Evolutionary conservation across 179 eudicot species (phyloP).

Genomic region (Camellia oleifera): DNA sequence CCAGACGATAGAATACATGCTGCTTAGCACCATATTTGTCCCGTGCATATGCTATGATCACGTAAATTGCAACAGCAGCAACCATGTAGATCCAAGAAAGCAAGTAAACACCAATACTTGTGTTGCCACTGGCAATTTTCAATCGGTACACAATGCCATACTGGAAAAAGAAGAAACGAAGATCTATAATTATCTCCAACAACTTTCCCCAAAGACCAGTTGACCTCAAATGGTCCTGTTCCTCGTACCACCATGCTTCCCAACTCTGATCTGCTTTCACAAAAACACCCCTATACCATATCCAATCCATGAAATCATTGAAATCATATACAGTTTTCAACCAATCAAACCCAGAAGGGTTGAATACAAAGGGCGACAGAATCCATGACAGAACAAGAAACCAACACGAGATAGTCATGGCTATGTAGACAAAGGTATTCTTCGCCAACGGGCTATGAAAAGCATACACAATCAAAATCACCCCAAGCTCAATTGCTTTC

Average conservation of each 20-base stretch:
- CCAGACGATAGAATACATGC: constrained; percentile 67
- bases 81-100: constrained; percentile 82
- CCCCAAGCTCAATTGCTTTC: constrained; percentile 92
- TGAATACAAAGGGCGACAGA: constrained; percentile 84
- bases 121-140: constrained; percentile 44
- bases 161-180: constrained; percentile 95
- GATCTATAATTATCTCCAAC: constrained; percentile 75
- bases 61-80: constrained; percentile 48
- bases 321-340: constrained; percentile 89
- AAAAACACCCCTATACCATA: constrained; percentile 80
- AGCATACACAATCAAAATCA: constrained; percentile 77
- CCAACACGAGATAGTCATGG: constrained; percentile 77
- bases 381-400: constrained; percentile 91
- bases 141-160: constrained; percentile 83
- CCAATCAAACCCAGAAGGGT: constrained; percentile 98
- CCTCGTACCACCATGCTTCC: constrained; percentile 99
- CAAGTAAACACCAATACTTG: constrained; percentile 70
- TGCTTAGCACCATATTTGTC: constrained; percentile 63
- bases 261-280: constrained; percentile 87
- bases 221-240: constrained; percentile 85
- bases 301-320: constrained; percentile 76
- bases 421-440: constrained; percentile 71
- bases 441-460: constrained; percentile 62
- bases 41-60: constrained; percentile 60
- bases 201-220: constrained; percentile 96